Evolutionary conservation across 2,329 filamentous ascomycete species (phyloP), one percentile per base, ranked within the genome.

Genomic region (Stachybotrys chartarum): DNA sequence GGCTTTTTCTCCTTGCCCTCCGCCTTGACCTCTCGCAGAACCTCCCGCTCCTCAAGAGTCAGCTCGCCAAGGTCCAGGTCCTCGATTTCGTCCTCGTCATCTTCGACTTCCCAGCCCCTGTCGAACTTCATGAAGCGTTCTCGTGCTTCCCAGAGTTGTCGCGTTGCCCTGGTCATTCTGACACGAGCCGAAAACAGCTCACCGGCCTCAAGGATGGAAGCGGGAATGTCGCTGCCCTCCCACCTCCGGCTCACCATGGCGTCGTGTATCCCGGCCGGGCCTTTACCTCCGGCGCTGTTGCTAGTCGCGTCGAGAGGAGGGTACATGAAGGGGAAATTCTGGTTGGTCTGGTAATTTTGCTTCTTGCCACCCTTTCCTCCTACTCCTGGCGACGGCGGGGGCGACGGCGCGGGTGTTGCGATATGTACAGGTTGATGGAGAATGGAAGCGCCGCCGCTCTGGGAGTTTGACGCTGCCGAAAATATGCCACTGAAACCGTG

Each of bases 271-370:
- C 89, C 88, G 6, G 91, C 89, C 18, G 81, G 83, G 12, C 92
- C 92, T 68, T 96, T 97, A 1, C 93, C 93, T 52, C 94, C 93
- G 44, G 93, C 86, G 62, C 87, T 89, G 67, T 96, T 96, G 72
- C 91, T 96, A 30, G 85, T 87, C 58, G 86, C 87, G 70, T 97
- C 93, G 17, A 97, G 76, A 1, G 94, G 94, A 2, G 94, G 94
- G 63, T 99, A 99, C 75, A 99, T 85, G 67, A 99, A 97, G 0
- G 94, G 94, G 61, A 99, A 97, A 67, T 97, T 94, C 64, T 99
- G 94, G 66, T 99, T 99, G 0, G 94, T 99, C 70, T 99, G 94
- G 65, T 99, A 99, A 63, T 97, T 99, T 66, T 99, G 94, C 68
- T 99, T 99, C 78, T 99, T 99, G 1, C 88, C 92, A 53, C 89